Evolutionary conservation across 1,139 yeast species (phyloP), one percentile per base, ranked within the genome.

Genomic region (Taiozyma sp.): DNA sequence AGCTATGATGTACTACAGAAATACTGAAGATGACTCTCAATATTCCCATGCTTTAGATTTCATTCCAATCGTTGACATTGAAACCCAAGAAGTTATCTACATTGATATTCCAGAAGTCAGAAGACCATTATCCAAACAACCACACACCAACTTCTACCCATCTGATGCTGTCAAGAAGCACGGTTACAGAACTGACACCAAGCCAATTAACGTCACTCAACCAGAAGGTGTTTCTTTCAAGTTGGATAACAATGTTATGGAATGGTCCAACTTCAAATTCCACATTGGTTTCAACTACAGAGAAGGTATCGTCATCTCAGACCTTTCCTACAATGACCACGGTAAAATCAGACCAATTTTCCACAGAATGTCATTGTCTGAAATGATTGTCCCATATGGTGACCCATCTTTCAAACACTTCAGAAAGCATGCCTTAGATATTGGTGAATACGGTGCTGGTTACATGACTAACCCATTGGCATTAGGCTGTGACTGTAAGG

Each of bases 361-460:
- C 78, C 90, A 87, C 73, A 78, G 95, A 70, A 76, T 87, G 62
- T 87, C 95, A 4, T 74, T 87, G 55, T 75, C 87, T 45, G 95
- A 87, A 71, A 86, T 87, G 93, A 84, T 87, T 70, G 95, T 87
- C 54, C 95, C 95, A 34, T 87, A 87, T 64, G 95, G 95, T 52
- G 75, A 77, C 55, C 95, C 95, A 51, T 85, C 81, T 58, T 83
- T 79, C 70, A 92, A 91, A 48, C 92, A 85, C 66, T 91, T 85
- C 65, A 79, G 95, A 73, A 87, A 87, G 68, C 95, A 87, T 62
- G 95, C 95, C 45, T 81, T 87, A 68, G 95, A 87, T 71, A 81
- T 87, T 61, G 95, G 95, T 65, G 95, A 87, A 70, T 86, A 86
- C 67, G 95, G 95, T 71, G 92, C 91, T 58, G 95, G 95, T 62